These are phyloP conservation scores for Scedosporium dehoogii DNA, from an alignment of 2,329 filamentous ascomycete genomes.

Conservation along the genomic window DNA sequence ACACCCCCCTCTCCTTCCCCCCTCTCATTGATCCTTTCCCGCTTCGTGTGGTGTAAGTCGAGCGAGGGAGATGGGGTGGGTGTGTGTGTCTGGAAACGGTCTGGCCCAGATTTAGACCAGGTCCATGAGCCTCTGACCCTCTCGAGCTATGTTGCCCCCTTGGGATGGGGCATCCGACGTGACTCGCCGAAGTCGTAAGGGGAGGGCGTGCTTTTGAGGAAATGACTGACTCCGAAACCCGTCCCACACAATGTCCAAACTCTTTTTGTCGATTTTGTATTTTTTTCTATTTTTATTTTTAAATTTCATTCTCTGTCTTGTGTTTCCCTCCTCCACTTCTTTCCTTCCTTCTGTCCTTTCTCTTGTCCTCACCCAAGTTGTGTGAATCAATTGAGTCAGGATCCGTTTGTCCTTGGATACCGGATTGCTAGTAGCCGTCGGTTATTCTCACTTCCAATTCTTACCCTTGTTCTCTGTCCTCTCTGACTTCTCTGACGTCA, in stretches of 20 bases:
- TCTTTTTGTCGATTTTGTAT: not conserved
- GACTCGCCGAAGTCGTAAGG: not conserved
- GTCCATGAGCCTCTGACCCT: not conserved
- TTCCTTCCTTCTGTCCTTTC: not conserved
- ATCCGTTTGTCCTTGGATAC: too few relatives aligned
- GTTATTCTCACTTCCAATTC: too few relatives aligned
- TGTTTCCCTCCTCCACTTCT: not conserved
- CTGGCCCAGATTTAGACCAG: not conserved
- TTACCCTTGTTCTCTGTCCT: too few relatives aligned
- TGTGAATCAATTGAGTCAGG: too few relatives aligned
- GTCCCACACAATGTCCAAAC: too few relatives aligned
- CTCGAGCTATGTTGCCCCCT: not conserved
- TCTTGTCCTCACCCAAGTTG: not conserved
- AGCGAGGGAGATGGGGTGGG: not conserved
- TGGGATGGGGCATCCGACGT: not conserved
- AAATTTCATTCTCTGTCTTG: not conserved
- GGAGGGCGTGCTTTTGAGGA: not conserved
- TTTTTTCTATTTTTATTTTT: not conserved
- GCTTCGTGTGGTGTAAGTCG: too few relatives aligned
- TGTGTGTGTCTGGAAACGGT: not conserved
- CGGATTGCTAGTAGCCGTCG: too few relatives aligned
- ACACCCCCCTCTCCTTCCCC: not conserved
- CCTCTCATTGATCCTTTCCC: not conserved
- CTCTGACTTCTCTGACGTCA: too few relatives aligned
- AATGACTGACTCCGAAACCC: not conserved